Base-by-base conservation (phyloP, 2,329 filamentous ascomycete species). In the Trichophyton simii region DNA sequence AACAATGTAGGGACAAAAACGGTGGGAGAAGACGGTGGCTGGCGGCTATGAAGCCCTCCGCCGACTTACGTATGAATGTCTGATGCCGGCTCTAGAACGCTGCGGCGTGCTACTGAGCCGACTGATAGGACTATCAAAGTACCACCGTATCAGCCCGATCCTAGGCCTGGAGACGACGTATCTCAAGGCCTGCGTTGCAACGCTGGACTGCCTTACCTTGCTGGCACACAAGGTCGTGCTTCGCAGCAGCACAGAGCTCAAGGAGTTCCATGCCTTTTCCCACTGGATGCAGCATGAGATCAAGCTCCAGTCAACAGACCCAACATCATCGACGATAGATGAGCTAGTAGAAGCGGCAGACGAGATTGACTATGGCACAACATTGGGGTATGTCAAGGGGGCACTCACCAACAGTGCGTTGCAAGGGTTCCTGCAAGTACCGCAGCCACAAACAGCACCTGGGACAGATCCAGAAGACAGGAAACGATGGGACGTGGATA, bases 1-100 rank as follows among this genome's bases (percentile, higher is more conserved):
- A 44, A 20, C 34, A 15, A 8, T n/a, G 25, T 55, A 94, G 87
- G 91, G 91, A 0, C 89, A 95, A 68, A 96, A 96, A 74, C 82
- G 94, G 57, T 99, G 94, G 94, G 91, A 97, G 65, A 95, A 92
- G 69, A 87, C 88, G 4, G 87, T 95, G 1, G 81, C 83, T 1
- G 83, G 84, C 3, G 89, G 91, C 0, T 86, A 96, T 20, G 85
- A 89, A 63, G 87, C 84, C 60, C 80, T 97, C 8, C 83, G 90
- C 58, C 82, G 83, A 59, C 79, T 97, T 11, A 79, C 91, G 0
- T 91, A 96, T 69, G 87, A 96, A 70, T 91, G 95, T 71, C 84
- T 96, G 59, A 80, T 97, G 1, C 94, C 94, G 0, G 90, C 89
- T 0, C 78, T 97, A 1, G 91, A 97, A 67, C 85, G 92, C 59